Base-by-base conservation (phyloP, 1,139 yeast genomes). In the Sugiyamaella castrensis region DNA sequence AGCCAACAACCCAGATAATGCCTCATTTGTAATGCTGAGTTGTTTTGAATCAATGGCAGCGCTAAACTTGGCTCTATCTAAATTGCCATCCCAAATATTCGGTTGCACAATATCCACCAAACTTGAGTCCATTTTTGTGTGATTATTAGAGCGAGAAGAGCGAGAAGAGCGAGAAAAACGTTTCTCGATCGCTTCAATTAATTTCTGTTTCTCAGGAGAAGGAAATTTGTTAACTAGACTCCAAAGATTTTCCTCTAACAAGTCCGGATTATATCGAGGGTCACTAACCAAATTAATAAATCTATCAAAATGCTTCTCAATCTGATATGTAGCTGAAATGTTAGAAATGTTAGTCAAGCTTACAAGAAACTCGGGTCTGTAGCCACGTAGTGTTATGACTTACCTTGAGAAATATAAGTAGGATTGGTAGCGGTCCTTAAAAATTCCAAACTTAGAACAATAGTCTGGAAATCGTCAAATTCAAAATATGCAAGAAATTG, bases 91-190 rank as follows among this genome's bases (percentile, higher is more conserved):
- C 7, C 38, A 27, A 19, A 45, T 36, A 30, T 40, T 36, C 5
- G 40, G 43, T 13, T 39, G 43, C 8, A 45, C 43, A 19, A 40
- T 35, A 13, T 45, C 48, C 24, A 40, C 48, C 28, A 45, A 19
- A 26, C 32, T 34, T 16, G 43, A 33, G 29, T 45, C 48, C 48
- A 45, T 45, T 19, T 19, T 5, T 29, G 35, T 28, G 16, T n/a
- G 35, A 11, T 28, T 31, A 40, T 16, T 40, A 33, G 24, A 19
- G 3, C 24, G 24, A n/a, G n/a, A n/a, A n/a, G 24, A 19, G 5
- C 24, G 24, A 19, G 24, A 19, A 29, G 24, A 19, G 5, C 24
- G 24, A 19, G 24, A 19, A 29, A 36, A 35, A 8, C 46, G 34
- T 33, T 42, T 29, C 28, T 35, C 29, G 13, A 42, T 36, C 12